These are phyloP conservation scores for Aspergillus tubingensis DNA, from an alignment of 2,329 filamentous ascomycete species.

Conservation along the genomic window DNA sequence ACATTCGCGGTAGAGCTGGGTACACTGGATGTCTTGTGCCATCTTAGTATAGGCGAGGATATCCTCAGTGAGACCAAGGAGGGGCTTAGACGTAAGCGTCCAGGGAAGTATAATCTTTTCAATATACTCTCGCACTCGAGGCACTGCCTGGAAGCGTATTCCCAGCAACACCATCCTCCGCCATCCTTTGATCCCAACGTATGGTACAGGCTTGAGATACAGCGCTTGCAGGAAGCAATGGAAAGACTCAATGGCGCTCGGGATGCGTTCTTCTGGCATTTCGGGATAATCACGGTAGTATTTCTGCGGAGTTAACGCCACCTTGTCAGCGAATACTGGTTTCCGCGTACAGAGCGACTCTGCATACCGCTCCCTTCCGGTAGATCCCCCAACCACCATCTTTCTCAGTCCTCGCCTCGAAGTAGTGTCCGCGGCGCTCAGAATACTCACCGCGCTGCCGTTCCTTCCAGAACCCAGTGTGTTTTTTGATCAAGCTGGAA, in stretches of 20 bases:
- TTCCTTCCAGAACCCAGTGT: background rate
- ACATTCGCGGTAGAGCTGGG: background rate
- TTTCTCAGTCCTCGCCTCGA: background rate
- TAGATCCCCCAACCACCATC: constrained; percentile 1
- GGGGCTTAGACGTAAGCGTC: background rate
- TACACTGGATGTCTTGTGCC: background rate
- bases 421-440: background rate
- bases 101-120: background rate
- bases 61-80: background rate
- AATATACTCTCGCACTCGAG: background rate
- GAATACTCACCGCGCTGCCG: background rate
- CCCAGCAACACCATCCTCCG: background rate
- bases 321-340: background rate
- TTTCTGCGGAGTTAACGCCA: background rate
- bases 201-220: background rate
- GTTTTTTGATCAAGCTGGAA: background rate
- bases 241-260: background rate
- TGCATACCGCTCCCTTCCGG: background rate
- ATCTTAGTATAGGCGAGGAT: background rate
- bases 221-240: background rate
- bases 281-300: background rate
- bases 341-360: too few species aligned
- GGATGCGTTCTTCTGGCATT: background rate
- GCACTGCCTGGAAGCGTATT: background rate
- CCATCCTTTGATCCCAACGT: background rate